Evolutionary conservation across 805 yeast genomes (phyloP).

Genomic region (Starmerella stigmatis): DNA sequence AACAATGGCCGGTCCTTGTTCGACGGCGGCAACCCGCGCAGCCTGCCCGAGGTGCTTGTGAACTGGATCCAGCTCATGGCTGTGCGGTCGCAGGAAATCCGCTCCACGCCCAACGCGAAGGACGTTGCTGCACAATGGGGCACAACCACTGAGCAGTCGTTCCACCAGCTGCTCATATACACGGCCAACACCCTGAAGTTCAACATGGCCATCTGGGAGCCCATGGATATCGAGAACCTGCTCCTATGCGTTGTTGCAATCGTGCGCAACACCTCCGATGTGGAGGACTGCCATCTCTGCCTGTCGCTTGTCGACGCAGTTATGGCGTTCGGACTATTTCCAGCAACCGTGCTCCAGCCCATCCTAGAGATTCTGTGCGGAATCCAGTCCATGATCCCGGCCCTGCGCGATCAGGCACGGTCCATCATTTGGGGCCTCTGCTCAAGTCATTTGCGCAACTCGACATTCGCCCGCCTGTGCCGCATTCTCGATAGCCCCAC

Average conservation of each 20-base stretch:
- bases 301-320: conserved; percentile 38
- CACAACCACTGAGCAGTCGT: conserved; percentile 24
- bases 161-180: conserved; percentile 32
- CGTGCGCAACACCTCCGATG: conserved; percentile 35
- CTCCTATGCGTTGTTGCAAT: conserved; percentile 33
- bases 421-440: conserved; percentile 35
- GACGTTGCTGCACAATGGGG: conserved; percentile 28
- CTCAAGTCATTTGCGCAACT: conserved; percentile 33
- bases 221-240: conserved; percentile 31
- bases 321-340: conserved; percentile 40
- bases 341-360: conserved; percentile 32
- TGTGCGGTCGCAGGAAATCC: conserved; percentile 27
- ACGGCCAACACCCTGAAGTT: conserved; percentile 39
- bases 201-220: conserved; percentile 40
- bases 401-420: conserved; percentile 33
- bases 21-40: conserved; percentile 30
- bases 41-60: conserved; percentile 33
- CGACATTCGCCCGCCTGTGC: conserved; percentile 29
- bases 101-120: conserved; percentile 24
- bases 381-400: conserved; percentile 32
- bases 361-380: conserved; percentile 41
- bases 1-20: conserved; percentile 36
- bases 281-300: conserved; percentile 32
- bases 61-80: conserved; percentile 33
- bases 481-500: conserved; percentile 25